phyloP scores from a whole-genome alignment of 352 stramenopile species.

The Phytophthora fragariaefolia region DNA sequence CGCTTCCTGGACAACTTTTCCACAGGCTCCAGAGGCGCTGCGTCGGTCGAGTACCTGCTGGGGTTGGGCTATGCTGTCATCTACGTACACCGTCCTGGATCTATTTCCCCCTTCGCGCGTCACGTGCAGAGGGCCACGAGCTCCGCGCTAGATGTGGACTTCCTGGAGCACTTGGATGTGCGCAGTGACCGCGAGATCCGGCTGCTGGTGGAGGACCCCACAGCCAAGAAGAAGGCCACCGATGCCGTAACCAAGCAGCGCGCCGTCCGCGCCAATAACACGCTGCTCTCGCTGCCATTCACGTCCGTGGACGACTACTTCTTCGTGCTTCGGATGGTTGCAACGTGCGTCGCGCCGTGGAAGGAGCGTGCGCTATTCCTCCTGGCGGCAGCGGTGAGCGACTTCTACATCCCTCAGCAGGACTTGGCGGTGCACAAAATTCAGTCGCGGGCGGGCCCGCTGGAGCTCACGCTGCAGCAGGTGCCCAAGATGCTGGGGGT shows the following conservation, averaged over 20 bases:
- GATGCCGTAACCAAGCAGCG: slow-evolving; percentile 64
- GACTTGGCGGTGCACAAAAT: slow-evolving; percentile 97
- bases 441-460: slow-evolving; percentile 84
- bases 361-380: slow-evolving; percentile 91
- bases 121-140: slow-evolving; percentile 67
- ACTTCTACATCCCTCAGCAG: slow-evolving; percentile 96
- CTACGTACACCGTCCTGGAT: slow-evolving; percentile 93
- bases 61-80: slow-evolving; percentile 96
- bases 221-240: slow-evolving; percentile 51
- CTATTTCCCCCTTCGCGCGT: slow-evolving; percentile 84
- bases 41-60: slow-evolving; percentile 92
- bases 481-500: slow-evolving; percentile 97
- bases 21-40: slow-evolving; percentile 91
- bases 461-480: slow-evolving; percentile 90
- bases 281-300: slow-evolving; percentile 92
- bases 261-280: slow-evolving; percentile 41
- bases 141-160: slow-evolving; percentile 65
- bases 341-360: slow-evolving; percentile 61
- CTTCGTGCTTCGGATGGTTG: slow-evolving; percentile 88
- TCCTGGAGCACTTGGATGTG: slow-evolving; percentile 67
- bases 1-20: slow-evolving; percentile 99
- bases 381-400: slow-evolving; percentile 96
- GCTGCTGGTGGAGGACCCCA: slow-evolving; percentile 41
- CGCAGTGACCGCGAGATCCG: slow-evolving; percentile 43
- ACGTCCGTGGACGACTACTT: slow-evolving; percentile 98